A percentile compares a stretch with the other conserved stretches of the same genome.
phyloP scores from a whole-genome alignment of 441 rosid species.

The Euphorbia corollata region DNA sequence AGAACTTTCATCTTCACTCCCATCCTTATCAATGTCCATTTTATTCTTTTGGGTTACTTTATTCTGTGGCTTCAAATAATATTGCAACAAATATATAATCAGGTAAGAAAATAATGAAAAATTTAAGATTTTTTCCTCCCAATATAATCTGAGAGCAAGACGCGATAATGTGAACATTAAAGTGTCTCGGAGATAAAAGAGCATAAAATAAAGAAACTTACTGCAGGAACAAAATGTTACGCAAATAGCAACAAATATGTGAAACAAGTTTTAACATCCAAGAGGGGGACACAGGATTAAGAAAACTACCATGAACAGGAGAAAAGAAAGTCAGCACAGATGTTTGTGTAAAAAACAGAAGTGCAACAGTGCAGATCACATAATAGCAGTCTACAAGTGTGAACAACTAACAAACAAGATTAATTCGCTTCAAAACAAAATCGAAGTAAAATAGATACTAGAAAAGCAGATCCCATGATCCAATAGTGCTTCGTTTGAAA shows the following conservation, averaged over 20 bases:
- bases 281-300: too few relatives aligned
- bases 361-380: too few relatives aligned
- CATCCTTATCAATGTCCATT: slow-evolving; percentile 33
- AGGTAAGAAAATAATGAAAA: background rate
- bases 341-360: too few relatives aligned
- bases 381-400: too few relatives aligned
- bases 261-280: background rate
- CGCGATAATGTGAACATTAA: too few relatives aligned
- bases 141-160: too few relatives aligned
- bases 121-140: background rate
- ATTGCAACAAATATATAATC: background rate
- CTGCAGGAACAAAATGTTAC: background rate
- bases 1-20: slow-evolving; percentile 37
- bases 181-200: too few relatives aligned
- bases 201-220: background rate
- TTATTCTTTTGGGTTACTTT: slow-evolving; percentile 29
- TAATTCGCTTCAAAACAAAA: too few relatives aligned
- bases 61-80: slow-evolving; percentile 22
- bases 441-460: too few relatives aligned
- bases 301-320: background rate
- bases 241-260: background rate
- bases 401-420: too few relatives aligned
- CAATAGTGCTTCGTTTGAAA: background rate
- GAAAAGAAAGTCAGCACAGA: too few relatives aligned
- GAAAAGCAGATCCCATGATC: background rate